phyloP scores from a whole-genome alignment of 2,329 filamentous ascomycete species.

The Nothophaeocryptopus gaeumannii region DNA sequence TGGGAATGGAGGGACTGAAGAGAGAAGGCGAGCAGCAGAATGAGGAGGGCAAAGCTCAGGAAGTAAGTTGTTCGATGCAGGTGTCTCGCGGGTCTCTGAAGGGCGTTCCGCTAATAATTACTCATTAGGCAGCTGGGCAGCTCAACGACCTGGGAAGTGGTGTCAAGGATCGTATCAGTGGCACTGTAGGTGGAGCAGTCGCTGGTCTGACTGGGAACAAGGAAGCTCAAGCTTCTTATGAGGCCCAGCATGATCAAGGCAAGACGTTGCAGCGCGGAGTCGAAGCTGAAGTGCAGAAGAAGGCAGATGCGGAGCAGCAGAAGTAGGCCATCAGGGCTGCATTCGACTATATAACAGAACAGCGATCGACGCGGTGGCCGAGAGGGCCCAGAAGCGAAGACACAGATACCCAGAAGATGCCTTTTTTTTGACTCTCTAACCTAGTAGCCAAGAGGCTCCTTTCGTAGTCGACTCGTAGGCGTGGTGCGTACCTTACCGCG shows the following conservation, averaged over 20 bases:
- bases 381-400: too few species aligned
- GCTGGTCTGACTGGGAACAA: constrained; percentile 61
- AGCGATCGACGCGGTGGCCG: too few species aligned
- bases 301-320: constrained; percentile 40
- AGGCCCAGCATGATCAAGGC: constrained; percentile 71
- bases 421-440: too few species aligned
- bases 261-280: constrained; percentile 82
- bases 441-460: too few species aligned
- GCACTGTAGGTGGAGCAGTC: constrained; percentile 67
- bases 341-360: too few species aligned
- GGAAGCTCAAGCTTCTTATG: constrained; percentile 58
- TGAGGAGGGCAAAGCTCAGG: constrained; percentile 71
- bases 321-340: not conserved
- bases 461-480: too few species aligned
- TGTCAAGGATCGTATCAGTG: constrained; percentile 37
- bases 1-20: constrained; percentile 75
- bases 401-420: too few species aligned
- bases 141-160: constrained; percentile 70
- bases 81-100: too few species aligned
- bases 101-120: too few species aligned
- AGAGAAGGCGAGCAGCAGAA: constrained; percentile 74
- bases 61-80: constrained; percentile 37
- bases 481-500: too few species aligned
- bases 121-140: constrained; percentile 65
- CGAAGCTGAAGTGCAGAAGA: constrained; percentile 75